Percentiles rank a stretch among this genome's conserved stretches.
phyloP scores from a whole-genome alignment of 225 moss, liverwort and hornwort species.

The Anthoceros angustus region DNA sequence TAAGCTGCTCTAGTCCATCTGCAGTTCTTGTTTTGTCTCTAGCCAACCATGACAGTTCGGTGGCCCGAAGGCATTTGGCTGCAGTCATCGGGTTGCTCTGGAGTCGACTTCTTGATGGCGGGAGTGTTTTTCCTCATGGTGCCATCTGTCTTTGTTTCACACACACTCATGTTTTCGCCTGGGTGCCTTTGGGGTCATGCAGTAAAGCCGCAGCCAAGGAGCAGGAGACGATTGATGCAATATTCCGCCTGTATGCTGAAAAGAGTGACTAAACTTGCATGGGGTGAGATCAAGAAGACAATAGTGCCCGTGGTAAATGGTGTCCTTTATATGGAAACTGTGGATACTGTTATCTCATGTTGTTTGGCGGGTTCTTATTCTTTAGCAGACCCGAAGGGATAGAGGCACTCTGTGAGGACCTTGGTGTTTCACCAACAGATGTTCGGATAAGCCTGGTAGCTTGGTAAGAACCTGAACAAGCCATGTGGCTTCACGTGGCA shows the following conservation, averaged over 20 bases:
- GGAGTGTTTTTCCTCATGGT: too few relatives aligned
- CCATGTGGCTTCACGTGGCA: background rate
- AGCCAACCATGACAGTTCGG: too few relatives aligned
- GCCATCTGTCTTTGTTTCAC: too few relatives aligned
- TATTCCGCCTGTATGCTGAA: conserved; percentile 86
- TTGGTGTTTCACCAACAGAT: conserved; percentile 66
- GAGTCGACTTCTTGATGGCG: too few relatives aligned
- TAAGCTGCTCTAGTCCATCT: too few relatives aligned
- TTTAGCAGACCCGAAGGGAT: conserved; percentile 76
- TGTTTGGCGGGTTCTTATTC: background rate
- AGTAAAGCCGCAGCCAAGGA: conserved; percentile 80
- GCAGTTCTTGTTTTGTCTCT: too few relatives aligned
- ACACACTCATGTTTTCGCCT: background rate
- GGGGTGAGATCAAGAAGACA: conserved; percentile 32
- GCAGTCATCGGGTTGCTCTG: too few relatives aligned
- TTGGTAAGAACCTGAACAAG: conserved; percentile 36
- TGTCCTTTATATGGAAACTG: background rate
- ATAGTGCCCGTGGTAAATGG: background rate
- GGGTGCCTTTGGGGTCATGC: conserved; percentile 26
- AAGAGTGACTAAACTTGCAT: conserved; percentile 61
- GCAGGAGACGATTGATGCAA: conserved; percentile 73
- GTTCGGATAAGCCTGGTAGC: conserved; percentile 74
- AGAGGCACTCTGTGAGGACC: conserved; percentile 80
- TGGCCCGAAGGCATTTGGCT: too few relatives aligned
- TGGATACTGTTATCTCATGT: background rate